These are phyloP conservation scores for Trypethelium eluteriae DNA, from an alignment of 495 filamentous ascomycete genomes.

Conservation along the genomic window DNA sequence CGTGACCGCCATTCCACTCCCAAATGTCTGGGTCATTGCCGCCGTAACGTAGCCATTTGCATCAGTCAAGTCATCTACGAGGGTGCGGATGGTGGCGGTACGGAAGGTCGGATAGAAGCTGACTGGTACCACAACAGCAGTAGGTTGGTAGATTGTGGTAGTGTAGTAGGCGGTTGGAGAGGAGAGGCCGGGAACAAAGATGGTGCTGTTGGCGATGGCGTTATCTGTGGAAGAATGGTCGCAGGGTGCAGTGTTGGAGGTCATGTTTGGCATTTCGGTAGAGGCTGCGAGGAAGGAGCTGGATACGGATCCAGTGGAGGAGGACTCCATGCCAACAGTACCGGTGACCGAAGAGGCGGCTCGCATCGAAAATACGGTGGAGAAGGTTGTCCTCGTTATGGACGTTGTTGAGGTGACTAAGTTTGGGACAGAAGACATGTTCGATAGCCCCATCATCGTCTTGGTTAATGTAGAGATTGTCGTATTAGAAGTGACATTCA, in stretches of 20 bases:
- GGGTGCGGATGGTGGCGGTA: neutral
- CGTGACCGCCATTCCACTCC: neutral
- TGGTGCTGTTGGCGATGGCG: neutral
- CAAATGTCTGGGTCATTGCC: neutral
- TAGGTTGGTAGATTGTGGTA: neutral
- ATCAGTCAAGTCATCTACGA: neutral
- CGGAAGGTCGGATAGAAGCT: neutral
- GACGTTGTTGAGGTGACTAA: neutral
- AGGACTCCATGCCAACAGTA: neutral
- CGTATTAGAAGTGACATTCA: neutral
- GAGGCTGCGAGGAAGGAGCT: neutral
- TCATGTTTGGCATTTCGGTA: too few relatives aligned
- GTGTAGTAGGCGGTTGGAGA: neutral
- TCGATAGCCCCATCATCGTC: neutral
- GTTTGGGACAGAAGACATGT: neutral
- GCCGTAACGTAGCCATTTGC: neutral
- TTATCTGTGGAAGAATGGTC: neutral
- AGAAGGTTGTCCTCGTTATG: neutral
- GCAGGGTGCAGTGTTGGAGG: too few relatives aligned
- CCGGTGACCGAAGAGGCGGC: neutral
- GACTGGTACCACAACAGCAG: neutral
- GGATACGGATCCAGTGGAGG: neutral
- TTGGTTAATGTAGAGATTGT: neutral
- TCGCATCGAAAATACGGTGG: neutral
- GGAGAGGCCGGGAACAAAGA: neutral